Percentiles rank a stretch among this genome's conserved stretches.
These are phyloP conservation scores for Nectriaceae sp. DNA, from an alignment of 2,329 filamentous ascomycete species.

Conservation along the genomic window DNA sequence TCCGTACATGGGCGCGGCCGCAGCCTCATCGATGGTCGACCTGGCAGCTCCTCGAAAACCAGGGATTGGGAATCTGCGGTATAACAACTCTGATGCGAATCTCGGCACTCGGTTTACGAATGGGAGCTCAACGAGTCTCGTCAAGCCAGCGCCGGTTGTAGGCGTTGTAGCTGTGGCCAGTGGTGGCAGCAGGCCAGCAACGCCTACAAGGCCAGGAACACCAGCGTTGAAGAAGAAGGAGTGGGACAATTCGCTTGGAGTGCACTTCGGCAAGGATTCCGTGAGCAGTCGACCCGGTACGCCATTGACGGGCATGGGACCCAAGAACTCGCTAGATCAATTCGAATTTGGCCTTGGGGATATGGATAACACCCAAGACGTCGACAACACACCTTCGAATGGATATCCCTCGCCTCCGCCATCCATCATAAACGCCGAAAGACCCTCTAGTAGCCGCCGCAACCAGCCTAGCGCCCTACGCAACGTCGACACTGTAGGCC, in stretches of 20 bases:
- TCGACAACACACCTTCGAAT: constrained; percentile 11
- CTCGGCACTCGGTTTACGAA: constrained; percentile 39
- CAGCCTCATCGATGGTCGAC: constrained; percentile 48
- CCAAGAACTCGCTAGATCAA: constrained; percentile 43
- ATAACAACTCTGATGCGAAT: constrained; percentile 42
- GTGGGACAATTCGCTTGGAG: constrained; percentile 51
- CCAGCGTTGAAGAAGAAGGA: constrained; percentile 37
- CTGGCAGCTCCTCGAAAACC: constrained; percentile 34
- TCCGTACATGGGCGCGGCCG: constrained; percentile 39
- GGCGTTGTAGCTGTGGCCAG: constrained; percentile 21
- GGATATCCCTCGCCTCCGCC: constrained; percentile 42
- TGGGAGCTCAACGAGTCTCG: constrained; percentile 38
- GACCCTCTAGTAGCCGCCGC: constrained; percentile 21
- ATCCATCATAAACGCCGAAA: constrained; percentile 36
- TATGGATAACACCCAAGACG: constrained; percentile 4
- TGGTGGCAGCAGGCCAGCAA: constrained; percentile 16
- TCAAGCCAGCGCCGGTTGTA: constrained; percentile 33
- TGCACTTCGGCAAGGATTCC: constrained; percentile 42
- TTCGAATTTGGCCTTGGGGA: constrained; percentile 37
- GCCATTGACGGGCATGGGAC: constrained; percentile 10
- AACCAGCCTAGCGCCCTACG: constrained; percentile 28
- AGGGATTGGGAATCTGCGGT: constrained; percentile 28
- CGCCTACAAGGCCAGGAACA: constrained; percentile 37
- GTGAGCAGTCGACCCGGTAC: constrained; percentile 27
- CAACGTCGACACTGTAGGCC: constrained; percentile 28